Conservation (phyloP, 2,329 filamentous ascomycete species). For the Dothistroma septosporum region DNA sequence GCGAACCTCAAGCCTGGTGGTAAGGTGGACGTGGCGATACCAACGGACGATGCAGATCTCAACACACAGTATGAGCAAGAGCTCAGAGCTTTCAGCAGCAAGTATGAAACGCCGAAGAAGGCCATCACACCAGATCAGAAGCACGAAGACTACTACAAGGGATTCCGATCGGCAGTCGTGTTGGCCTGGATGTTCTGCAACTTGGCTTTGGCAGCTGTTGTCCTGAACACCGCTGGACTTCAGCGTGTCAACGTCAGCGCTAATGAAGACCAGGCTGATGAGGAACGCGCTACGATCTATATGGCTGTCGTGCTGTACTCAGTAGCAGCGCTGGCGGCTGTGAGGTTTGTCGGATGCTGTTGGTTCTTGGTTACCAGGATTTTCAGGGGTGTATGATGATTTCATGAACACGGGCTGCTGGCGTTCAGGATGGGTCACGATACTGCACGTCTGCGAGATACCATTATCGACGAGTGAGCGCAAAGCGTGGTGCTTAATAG, state of each 20-base stretch:
- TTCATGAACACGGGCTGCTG: slow-evolving; percentile 4
- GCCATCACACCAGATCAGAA: slow-evolving; percentile 62
- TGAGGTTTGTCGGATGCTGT: slow-evolving; percentile 81
- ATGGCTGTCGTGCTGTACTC: slow-evolving; percentile 84
- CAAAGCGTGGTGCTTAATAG: slow-evolving; percentile 4
- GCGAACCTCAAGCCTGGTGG: slow-evolving; percentile 89
- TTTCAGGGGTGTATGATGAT: slow-evolving; percentile 56
- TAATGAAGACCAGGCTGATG: slow-evolving; percentile 45
- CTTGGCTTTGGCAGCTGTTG: slow-evolving; percentile 78
- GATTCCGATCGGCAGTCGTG: slow-evolving; percentile 87
- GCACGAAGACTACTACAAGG: slow-evolving; percentile 98
- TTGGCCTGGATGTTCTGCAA: slow-evolving; percentile 96
- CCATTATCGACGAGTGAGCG: slow-evolving; percentile 11
- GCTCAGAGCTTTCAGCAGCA: slow-evolving; percentile 66
- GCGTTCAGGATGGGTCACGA: slow-evolving; percentile 14
- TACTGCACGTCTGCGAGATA: slow-evolving; percentile 11
- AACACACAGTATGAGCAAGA: slow-evolving; percentile 94
- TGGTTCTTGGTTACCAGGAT: slow-evolving; percentile 90
- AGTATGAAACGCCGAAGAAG: slow-evolving; percentile 69
- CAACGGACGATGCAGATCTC: slow-evolving; percentile 87
- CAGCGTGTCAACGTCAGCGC: slow-evolving; percentile 29
- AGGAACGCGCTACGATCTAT: slow-evolving; percentile 69
- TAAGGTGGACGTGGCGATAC: slow-evolving; percentile 83
- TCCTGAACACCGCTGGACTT: slow-evolving; percentile 56
- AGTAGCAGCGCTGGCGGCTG: slow-evolving; percentile 75